Base-by-base conservation (phyloP, 139 green algal species). In the Desmodesmus armatus region DNA sequence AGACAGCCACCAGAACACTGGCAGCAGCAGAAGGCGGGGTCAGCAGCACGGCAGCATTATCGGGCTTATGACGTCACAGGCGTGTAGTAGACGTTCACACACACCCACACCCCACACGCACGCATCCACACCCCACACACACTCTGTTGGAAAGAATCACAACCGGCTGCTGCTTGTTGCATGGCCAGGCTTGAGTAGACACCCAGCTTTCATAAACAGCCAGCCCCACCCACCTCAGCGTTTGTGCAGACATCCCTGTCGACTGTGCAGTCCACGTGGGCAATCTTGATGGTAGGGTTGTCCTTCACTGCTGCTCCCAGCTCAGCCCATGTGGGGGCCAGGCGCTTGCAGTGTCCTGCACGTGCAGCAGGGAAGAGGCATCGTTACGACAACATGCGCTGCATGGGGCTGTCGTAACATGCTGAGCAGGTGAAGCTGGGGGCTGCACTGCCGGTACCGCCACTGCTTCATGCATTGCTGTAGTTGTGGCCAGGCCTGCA, bases 261-360 rank as follows among this genome's bases (percentile, higher is more conserved):
- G 0, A 55, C 63, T 21, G 93, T 96, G 90, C 93, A 96, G 85
- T 96, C 93, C 2, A 96, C 88, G 60, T 92, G 88, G 3, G 88
- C 91, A 31, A 94, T 93, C 58, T 73, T 76, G 35, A 96, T 85
- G 35, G 78, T 78, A 23, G 71, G 2, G 29, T 87, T 47, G 47
- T 73, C 79, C 75, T 92, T 90, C 37, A 89, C 85, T 0, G 63
- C 69, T 9, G 82, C 82, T 19, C 72, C 91, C 25, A 96, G 85
- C 76, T 94, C 84, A 66, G 88, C 85, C 91, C 91, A 96, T 21
- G 87, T 88, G 29, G 74, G 63, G 0, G 89, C 93, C 25, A 96
- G 86, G 40, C 88, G 87, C 93, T 96, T 96, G 91, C 93, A 96
- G 89, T 96, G 93, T 5, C 92, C 92, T 94, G 80, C 33, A 82